Evolutionary conservation across 805 yeast genomes (phyloP), one percentile per base, ranked within the genome.

Genomic region (Nakazawaea populi): DNA sequence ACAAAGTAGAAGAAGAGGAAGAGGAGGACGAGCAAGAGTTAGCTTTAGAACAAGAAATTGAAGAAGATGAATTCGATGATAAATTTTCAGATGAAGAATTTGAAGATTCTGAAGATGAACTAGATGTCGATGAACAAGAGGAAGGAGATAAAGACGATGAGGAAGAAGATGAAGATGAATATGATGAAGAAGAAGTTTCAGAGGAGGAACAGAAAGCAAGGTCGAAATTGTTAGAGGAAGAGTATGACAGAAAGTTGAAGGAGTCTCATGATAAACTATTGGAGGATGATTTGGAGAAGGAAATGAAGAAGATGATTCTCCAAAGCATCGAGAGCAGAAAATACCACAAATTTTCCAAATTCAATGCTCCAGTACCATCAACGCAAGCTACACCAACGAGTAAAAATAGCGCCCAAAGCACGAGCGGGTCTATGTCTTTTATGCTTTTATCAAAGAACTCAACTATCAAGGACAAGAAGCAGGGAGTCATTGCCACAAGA

Each of bases 211-310:
- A 60, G 31, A 60, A 60, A 9, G 56, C 54, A 44, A 53, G 48
- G 14, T 39, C 41, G 10, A 54, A 51, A 14, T 46, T 46, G 4
- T 54, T 48, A 40, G 64, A 64, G 46, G 71, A 71, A 47, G 73
- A 71, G 30, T 72, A 66, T 53, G 73, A 69, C 44, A 58, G 59
- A 29, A 71, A 65, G 48, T 52, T 71, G 29, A 60, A 58, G 47
- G 67, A 63, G 32, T 72, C 69, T 39, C 78, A 74, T 48, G 79
- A 77, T 51, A 63, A 60, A 34, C 72, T 72, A 53, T 72, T 79
- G 30, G 76, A 72, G 34, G 77, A 73, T 4, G 79, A 75, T 36
- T 55, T 86, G 46, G 89, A 83, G 38, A 72, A 66, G 47, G 86
- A 84, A 57, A 78, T 80, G 53, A 76, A 76, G 52, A 68, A 64